Conservation (phyloP, 495 filamentous ascomycete species). For the Chaetomium tenue region DNA sequence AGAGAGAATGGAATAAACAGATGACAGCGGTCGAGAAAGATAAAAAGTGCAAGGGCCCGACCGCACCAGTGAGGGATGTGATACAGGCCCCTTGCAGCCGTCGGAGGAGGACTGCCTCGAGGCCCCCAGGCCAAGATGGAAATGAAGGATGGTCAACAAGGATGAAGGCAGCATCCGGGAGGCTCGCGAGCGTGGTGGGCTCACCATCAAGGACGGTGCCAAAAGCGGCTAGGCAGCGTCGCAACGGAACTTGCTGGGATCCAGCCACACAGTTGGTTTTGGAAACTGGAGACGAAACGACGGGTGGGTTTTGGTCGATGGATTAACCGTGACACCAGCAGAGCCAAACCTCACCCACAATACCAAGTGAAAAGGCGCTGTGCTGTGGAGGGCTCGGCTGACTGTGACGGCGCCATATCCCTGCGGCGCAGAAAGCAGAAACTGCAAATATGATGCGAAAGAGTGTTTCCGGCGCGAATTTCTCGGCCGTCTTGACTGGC, state of each 20-base stretch:
- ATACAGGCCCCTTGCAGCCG: constrained; percentile 7
- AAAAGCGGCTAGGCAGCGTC: background rate
- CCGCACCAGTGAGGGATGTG: background rate
- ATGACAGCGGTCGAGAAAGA: background rate
- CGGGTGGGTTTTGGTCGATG: background rate
- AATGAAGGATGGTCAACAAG: constrained; percentile 7
- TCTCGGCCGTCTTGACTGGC: too few relatives aligned
- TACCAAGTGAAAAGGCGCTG: background rate
- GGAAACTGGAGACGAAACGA: background rate
- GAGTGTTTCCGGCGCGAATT: too few relatives aligned
- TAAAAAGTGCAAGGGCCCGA: background rate
- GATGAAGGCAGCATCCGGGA: background rate
- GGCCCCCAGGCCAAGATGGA: constrained; percentile 5
- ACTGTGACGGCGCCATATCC: background rate
- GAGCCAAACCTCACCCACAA: background rate
- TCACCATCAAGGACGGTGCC: background rate
- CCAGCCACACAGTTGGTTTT: background rate
- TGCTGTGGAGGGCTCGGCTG: background rate
- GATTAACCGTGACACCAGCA: background rate
- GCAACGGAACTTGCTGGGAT: constrained; percentile 1
- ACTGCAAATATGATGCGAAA: too few relatives aligned
- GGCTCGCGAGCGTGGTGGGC: background rate
- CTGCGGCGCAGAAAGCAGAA: background rate
- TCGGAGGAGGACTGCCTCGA: constrained; percentile 3
- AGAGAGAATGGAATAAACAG: too few relatives aligned